Evolutionary conservation across 129 eudicot genomes (phyloP), one percentile per base, ranked within the genome.

Genomic region (Centaurea solstitialis): DNA sequence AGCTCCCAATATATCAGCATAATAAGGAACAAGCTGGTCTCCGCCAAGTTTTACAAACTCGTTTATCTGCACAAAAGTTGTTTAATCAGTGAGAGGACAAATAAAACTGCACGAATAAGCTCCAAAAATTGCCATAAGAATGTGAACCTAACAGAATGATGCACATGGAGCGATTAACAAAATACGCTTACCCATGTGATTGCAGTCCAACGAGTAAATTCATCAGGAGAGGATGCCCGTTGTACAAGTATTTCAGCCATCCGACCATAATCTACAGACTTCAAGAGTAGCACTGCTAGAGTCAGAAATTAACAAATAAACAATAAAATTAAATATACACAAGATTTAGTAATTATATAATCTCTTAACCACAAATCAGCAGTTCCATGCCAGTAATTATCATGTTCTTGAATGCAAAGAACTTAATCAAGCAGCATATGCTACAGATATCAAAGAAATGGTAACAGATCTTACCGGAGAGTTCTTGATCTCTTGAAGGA

Each of bases 181-280:
- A 79, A 62, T 74, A 72, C 76, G 39, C 85, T 82, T 85, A 95
- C 99, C 99, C 99, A 95, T n/a, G 98, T 95, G 73, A 95, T 93
- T 77, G 99, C 98, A 72, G 99, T 95, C 87, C 92, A 88, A 26
- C 98, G 89, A 81, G 99, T 95, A 83, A 92, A 95, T 81, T 93
- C 99, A 81, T 95, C 99, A 47, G 86, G 87, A 13, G 99, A 88
- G 81, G 93, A 90, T 70, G 99, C 99, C 89, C 99, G 83, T 66
- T 93, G 95, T 50, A 95, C 98, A 89, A 95, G 90, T 80, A 95
- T 95, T 88, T 95, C 98, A 81, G 99, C 98, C 99, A 95, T 95
- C 87, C 99, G 99, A 79, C 99, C 99, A 85, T 95, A 95, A 86
- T 95, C 99, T 95, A 95, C 99, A 85, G 99, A 95, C 99, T 95